Evolutionary conservation across 1,284 basidiomycete species (phyloP), one percentile per base, ranked within the genome.

Genomic region (Ceratobasidium papillatum): DNA sequence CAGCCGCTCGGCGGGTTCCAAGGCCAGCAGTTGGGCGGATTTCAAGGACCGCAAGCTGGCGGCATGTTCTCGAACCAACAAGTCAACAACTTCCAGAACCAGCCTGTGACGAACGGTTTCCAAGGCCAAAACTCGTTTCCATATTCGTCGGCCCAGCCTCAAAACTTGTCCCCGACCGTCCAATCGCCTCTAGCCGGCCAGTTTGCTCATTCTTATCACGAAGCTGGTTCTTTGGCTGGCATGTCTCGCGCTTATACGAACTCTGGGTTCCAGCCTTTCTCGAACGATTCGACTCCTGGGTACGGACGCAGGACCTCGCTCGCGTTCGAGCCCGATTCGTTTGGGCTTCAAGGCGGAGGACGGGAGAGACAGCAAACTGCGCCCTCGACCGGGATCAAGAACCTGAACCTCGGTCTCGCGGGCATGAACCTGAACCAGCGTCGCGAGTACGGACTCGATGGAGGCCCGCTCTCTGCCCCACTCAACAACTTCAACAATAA

Each of bases 401-500:
- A 22, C 22, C n/a, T 72, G 43, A 72, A 72, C 69, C 69, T 72
- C 30, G 58, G 69, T 32, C 43, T 72, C 19, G 69, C 69, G 1
- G 58, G 69, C 11, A 22, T 72, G 58, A 62, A 61, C 25, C 45
- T 72, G 8, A 47, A 30, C 58, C 69, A 72, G 32, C 56, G 69
- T 5, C 69, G 69, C 69, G 69, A 72, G 56, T 72, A 62, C 22
- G 69, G 69, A 30, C 32, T 72, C 43, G 69, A 72, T 43, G 38
- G 34, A 32, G 58, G 69, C 30, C 69, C 69, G 22, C 58, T 72
- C 45, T 61, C 43, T 41, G 69, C 69, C 3, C 69, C 69, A 36
- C 56, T 72, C 32, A 47, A 22, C 22, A 45, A 27, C 7, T 45
- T 45, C 38, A 59, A 58, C 52, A 30, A 43, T 19, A 62, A n/a